phyloP scores from a whole-genome alignment of 371 early-diverging fungal genomes.

The Mortierella sp. region DNA sequence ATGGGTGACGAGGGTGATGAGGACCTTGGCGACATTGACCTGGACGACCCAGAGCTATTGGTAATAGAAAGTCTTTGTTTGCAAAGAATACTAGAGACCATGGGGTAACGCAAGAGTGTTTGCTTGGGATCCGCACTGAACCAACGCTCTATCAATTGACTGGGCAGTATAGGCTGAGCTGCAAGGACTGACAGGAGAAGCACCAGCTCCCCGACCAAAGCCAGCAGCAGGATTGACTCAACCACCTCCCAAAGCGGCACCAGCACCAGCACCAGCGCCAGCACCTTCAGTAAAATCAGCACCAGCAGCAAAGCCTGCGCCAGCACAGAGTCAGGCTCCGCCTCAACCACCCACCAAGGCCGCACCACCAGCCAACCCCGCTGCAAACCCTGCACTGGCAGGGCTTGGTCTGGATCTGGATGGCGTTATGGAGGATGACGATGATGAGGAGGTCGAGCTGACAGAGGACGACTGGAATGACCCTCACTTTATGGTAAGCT shows the following conservation, averaged over 20 bases:
- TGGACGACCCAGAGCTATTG: slow-evolving; percentile 69
- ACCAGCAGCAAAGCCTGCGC: slow-evolving; percentile 5
- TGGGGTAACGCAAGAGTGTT: not conserved
- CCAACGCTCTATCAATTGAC: not conserved
- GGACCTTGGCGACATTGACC: slow-evolving; percentile 64
- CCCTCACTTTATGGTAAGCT: slow-evolving; percentile 56
- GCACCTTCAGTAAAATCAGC: slow-evolving; percentile 3
- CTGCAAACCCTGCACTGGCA: slow-evolving; percentile 21
- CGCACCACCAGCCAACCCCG: slow-evolving; percentile 1
- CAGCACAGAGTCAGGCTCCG: not conserved
- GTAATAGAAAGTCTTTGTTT: slow-evolving; percentile 11
- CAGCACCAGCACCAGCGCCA: slow-evolving; percentile 4
- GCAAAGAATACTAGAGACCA: not conserved
- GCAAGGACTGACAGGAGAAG: slow-evolving; percentile 45
- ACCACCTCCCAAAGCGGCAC: slow-evolving; percentile 12
- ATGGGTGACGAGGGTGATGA: slow-evolving; percentile 59
- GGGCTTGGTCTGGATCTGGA: slow-evolving; percentile 55
- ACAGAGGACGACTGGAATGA: slow-evolving; percentile 66
- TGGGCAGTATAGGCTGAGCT: slow-evolving; percentile 40
- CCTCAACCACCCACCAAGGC: not conserved
- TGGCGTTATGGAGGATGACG: slow-evolving; percentile 39
- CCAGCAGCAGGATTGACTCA: slow-evolving; percentile 15
- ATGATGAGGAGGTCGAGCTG: slow-evolving; percentile 60
- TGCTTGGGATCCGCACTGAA: not conserved
- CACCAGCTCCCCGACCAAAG: slow-evolving; percentile 25